A percentile compares a stretch with the other conserved stretches of the same genome.
These are phyloP conservation scores for Pleurozium schreberi DNA, from an alignment of 225 moss, liverwort and hornwort genomes.

Conservation along the genomic window DNA sequence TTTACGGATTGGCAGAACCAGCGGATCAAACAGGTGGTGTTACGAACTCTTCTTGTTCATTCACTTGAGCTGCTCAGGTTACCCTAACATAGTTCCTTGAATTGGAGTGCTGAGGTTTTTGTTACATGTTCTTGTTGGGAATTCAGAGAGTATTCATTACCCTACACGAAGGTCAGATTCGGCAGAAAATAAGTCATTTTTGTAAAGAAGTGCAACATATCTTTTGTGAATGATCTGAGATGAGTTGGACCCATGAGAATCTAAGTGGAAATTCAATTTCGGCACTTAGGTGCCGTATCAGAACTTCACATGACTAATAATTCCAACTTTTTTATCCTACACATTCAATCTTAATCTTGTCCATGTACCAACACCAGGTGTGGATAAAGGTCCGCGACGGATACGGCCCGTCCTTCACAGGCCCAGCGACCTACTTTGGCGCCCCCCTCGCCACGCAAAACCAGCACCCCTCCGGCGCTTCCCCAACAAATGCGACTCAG, in stretches of 20 bases:
- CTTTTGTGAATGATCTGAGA: too few species aligned
- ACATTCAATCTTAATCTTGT: background rate
- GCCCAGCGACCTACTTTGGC: background rate
- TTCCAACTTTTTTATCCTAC: too few species aligned
- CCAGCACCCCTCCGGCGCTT: background rate
- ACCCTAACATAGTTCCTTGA: background rate
- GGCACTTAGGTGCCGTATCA: too few species aligned
- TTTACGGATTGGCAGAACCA: slow-evolving; percentile 37
- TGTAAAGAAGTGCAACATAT: too few species aligned
- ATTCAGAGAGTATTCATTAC: background rate
- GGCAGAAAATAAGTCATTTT: too few species aligned
- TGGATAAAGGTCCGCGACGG: slow-evolving; percentile 28
- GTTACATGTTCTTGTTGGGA: background rate
- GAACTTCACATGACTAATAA: too few species aligned
- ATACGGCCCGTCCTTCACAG: background rate
- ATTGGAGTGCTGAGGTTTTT: background rate
- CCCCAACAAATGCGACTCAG: slow-evolving; percentile 1
- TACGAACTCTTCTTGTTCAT: background rate
- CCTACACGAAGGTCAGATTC: too few species aligned
- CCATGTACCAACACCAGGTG: background rate
- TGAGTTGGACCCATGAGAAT: too few species aligned
- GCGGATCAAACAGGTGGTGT: background rate
- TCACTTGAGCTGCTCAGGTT: background rate
- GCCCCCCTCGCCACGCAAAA: background rate
- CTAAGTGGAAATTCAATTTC: too few species aligned